phyloP scores from a whole-genome alignment of 176 grass and related monocot species.

The Leersia perrieri region DNA sequence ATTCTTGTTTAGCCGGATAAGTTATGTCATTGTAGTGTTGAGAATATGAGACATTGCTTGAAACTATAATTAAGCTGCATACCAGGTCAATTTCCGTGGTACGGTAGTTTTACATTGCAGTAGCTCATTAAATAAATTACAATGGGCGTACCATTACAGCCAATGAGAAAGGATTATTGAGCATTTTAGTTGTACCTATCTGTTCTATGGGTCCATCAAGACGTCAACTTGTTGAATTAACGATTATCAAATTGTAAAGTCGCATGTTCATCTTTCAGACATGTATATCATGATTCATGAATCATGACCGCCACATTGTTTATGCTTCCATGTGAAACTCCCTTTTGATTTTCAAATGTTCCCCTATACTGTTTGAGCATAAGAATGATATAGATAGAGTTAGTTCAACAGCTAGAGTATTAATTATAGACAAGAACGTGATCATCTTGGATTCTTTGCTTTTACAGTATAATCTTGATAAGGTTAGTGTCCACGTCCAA shows the following conservation, averaged over 20 bases:
- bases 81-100: background rate
- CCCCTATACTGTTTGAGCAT: background rate
- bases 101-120: background rate
- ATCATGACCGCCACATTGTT: background rate
- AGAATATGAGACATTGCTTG: background rate
- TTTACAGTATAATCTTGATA: background rate
- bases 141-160: background rate
- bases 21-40: background rate
- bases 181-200: background rate
- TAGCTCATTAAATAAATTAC: background rate
- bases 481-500: background rate
- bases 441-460: background rate
- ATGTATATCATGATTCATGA: background rate
- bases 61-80: background rate
- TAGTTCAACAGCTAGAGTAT: background rate
- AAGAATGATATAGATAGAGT: background rate
- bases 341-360: background rate
- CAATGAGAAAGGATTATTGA: background rate
- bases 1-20: background rate
- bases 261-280: background rate
- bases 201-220: background rate
- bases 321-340: conserved; percentile 16
- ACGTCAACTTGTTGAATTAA: background rate
- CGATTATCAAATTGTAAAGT: background rate
- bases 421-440: background rate